Conservation (phyloP, 1,284 basidiomycete species). For the Exobasidium rhododendri region DNA sequence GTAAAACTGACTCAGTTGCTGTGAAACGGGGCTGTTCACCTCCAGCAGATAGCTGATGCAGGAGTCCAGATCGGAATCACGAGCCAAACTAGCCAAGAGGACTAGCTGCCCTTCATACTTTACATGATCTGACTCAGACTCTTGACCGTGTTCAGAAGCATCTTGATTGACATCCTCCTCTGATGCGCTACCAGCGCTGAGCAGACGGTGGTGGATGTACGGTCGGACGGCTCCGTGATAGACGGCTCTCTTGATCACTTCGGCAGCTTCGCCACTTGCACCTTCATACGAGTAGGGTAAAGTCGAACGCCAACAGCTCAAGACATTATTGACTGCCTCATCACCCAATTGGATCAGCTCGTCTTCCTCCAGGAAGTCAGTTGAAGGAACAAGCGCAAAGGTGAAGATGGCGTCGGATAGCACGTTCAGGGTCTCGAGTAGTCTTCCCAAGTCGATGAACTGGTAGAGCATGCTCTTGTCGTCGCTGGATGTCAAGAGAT, state of each 20-base stretch:
- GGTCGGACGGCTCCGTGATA: conserved; percentile 36
- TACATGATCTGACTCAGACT: conserved; percentile 34
- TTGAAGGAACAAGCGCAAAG: conserved; percentile 31
- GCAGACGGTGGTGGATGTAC: conserved; percentile 37
- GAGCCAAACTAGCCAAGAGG: conserved; percentile 37
- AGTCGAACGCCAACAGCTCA: conserved; percentile 10
- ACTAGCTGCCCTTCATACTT: conserved; percentile 44
- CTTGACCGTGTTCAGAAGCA: conserved; percentile 34
- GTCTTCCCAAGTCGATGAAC: background rate
- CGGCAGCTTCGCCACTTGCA: background rate
- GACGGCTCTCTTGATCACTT: conserved; percentile 2
- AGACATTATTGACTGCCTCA: conserved; percentile 26
- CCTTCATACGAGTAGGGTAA: background rate
- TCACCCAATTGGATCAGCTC: conserved; percentile 34
- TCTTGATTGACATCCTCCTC: conserved; percentile 21
- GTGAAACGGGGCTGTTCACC: conserved; percentile 24
- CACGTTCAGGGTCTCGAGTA: conserved; percentile 14
- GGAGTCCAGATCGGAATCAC: conserved; percentile 23
- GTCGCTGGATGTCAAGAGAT: background rate
- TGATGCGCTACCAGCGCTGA: conserved; percentile 17
- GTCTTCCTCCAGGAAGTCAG: conserved; percentile 32
- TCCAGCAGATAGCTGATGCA: conserved; percentile 20
- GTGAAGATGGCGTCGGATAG: conserved; percentile 26
- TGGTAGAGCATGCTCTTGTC: background rate
- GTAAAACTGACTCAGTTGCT: conserved; percentile 27